A percentile compares a stretch with the other conserved stretches of the same genome.
Conservation (phyloP, 2,329 filamentous ascomycete species). For the Trichoderma koningii region DNA sequence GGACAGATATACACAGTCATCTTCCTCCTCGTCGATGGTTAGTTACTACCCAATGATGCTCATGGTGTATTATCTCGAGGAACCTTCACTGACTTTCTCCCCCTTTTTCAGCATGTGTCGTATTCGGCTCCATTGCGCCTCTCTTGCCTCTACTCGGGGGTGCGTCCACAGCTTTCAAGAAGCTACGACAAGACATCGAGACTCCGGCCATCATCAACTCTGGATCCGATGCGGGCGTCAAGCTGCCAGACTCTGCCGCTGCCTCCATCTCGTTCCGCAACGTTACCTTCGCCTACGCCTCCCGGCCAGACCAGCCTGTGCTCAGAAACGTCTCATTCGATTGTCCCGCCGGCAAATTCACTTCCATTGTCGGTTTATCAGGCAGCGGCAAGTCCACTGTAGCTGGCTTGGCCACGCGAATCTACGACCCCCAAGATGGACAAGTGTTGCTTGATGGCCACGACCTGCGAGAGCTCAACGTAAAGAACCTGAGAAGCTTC, state of each 20-base stretch:
- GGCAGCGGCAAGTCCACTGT: conserved; percentile 62
- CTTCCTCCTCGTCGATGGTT: conserved; percentile 63
- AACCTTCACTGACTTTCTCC: neutral
- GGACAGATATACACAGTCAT: conserved; percentile 64
- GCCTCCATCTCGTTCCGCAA: conserved; percentile 42
- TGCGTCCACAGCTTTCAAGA: conserved; percentile 59
- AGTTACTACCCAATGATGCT: conserved; percentile 23
- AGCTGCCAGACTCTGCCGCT: conserved; percentile 48
- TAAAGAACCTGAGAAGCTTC: conserved; percentile 46
- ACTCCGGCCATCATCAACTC: conserved; percentile 50
- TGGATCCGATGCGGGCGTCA: conserved; percentile 43
- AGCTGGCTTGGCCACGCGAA: conserved; percentile 55
- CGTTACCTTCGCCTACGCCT: conserved; percentile 50
- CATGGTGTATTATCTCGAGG: no score
- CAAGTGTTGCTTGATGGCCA: conserved; percentile 50
- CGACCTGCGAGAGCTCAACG: conserved; percentile 52
- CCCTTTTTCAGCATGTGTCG: conserved; percentile 52
- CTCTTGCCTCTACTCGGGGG: conserved; percentile 62
- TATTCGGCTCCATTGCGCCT: conserved; percentile 64
- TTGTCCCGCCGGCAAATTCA: conserved; percentile 52
- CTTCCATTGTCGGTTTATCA: conserved; percentile 60
- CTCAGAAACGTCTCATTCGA: conserved; percentile 50
- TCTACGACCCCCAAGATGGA: conserved; percentile 59
- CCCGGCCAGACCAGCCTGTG: conserved; percentile 46
- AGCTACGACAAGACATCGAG: conserved; percentile 61